phyloP scores from a whole-genome alignment of 257 asterid genomes.

The Ilex asprella region DNA sequence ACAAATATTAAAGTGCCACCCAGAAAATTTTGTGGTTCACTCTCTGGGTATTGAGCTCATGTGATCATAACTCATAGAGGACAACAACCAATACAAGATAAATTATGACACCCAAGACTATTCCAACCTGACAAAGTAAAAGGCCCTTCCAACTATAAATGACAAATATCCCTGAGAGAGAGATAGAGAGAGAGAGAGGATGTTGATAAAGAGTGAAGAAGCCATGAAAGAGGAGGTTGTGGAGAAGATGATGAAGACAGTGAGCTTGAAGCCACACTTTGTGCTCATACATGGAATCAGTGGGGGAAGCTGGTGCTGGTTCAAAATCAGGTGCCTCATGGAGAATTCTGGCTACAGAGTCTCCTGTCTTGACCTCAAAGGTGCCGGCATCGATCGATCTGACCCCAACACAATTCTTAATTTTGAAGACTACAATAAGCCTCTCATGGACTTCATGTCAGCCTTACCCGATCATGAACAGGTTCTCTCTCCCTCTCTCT shows the following conservation, averaged over 20 bases:
- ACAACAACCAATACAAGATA: neutral
- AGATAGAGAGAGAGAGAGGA: slow-evolving; percentile 5
- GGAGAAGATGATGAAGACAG: neutral
- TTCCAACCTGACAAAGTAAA: neutral
- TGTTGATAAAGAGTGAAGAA: slow-evolving; percentile 12
- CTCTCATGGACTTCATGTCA: slow-evolving; percentile 57
- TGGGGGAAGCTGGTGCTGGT: slow-evolving; percentile 94
- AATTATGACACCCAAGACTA: neutral
- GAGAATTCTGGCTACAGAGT: slow-evolving; percentile 68
- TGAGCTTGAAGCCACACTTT: slow-evolving; percentile 36
- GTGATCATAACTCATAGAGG: neutral
- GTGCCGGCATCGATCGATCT: slow-evolving; percentile 57
- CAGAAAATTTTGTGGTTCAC: too few relatives aligned
- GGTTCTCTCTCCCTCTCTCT: slow-evolving; percentile 21
- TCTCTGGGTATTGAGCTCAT: neutral
- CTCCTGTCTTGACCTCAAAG: slow-evolving; percentile 72
- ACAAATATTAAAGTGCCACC: too few relatives aligned
- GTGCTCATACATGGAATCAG: slow-evolving; percentile 68
- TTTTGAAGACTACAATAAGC: slow-evolving; percentile 59
- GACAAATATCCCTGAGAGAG: neutral
- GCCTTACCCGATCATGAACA: slow-evolving; percentile 36
- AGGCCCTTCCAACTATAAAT: neutral
- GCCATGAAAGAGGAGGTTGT: slow-evolving; percentile 1
- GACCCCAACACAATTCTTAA: slow-evolving; percentile 55
- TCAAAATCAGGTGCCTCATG: slow-evolving; percentile 56